Base-by-base conservation (phyloP, 352 stramenopile genomes). In the Detonula confervacea region DNA sequence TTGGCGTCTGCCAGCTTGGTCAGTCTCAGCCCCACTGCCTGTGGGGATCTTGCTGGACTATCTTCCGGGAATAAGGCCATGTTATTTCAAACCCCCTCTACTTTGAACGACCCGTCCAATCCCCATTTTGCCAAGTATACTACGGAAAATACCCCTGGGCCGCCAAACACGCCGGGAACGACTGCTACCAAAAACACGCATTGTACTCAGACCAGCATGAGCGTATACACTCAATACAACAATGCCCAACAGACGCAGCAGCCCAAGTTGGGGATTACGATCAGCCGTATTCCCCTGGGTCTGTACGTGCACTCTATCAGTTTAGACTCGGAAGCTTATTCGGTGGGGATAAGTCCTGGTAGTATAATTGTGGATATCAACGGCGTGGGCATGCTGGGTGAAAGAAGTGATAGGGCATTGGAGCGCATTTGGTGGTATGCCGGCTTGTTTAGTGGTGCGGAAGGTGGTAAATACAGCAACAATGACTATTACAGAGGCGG, bases 341-440 rank as follows among this genome's bases (percentile, higher is more conserved):
- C 60, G 33, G 81, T 74, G 0, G 88, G 88, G 8, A 78, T 93
- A 20, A 37, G 47, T 35, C 64, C 73, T 7, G 72, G 84, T 24
- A 81, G 60, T 24, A 77, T 93, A 29, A 69, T 93, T 11, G 60
- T 93, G 0, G 49, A 69, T 42, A 86, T 93, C 8, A 93, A 93
- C 72, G 81, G 78, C 1, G 69, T 92, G 61, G 66, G 69, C 30
- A 69, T 93, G 33, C 63, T 92, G 44, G 88, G 81, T 18, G 88
- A 93, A 70, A 68, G 80, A 39, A 85, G 74, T 51, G 77, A 88
- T 70, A 60, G 77, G 20, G 80, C 79, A 7, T 69, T 93, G 37
- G 88, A 93, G 77, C 61, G 88, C 25, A 20, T 93, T 8, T 93
- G 88, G 88, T 67, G 82, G 57, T 93, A 93, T 70, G 86, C 85